These are phyloP conservation scores for Coemansia sp. DNA, from an alignment of 192 early-diverging fungal genomes.

Conservation along the genomic window DNA sequence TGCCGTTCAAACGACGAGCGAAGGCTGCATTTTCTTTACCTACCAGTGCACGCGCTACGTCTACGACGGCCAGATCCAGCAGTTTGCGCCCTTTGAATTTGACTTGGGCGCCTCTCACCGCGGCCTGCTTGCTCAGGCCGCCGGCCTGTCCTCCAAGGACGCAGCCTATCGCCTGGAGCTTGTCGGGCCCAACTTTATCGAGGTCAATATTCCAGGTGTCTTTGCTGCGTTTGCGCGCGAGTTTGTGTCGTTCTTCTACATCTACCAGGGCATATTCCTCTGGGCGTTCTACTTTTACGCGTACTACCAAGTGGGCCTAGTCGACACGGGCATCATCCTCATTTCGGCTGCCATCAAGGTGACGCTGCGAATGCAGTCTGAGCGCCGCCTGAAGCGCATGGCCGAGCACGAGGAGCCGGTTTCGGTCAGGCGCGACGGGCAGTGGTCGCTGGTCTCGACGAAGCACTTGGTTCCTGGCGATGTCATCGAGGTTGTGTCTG, in stretches of 20 bases:
- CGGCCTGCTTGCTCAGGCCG: slow-evolving; percentile 29
- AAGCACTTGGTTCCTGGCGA: slow-evolving; percentile 66
- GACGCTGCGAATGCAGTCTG: slow-evolving; percentile 45
- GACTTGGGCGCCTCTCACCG: slow-evolving; percentile 60
- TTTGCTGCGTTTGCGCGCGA: slow-evolving; percentile 55
- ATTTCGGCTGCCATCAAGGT: slow-evolving; percentile 57
- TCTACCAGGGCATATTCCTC: slow-evolving; percentile 62
- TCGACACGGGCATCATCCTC: slow-evolving; percentile 59
- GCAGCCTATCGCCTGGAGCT: slow-evolving; percentile 58
- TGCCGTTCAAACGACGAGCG: slow-evolving; percentile 14
- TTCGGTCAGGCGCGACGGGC: slow-evolving; percentile 58
- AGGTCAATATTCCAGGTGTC: slow-evolving; percentile 54
- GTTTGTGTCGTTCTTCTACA: slow-evolving; percentile 55
- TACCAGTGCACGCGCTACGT: slow-evolving; percentile 77
- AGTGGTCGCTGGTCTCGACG: slow-evolving; percentile 59
- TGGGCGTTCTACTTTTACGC: slow-evolving; percentile 59
- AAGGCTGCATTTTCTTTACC: slow-evolving; percentile 64
- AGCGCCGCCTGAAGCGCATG: slow-evolving; percentile 58
- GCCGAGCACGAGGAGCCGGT: slow-evolving; percentile 51
- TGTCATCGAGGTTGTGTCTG: slow-evolving; percentile 49
- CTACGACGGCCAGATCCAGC: slow-evolving; percentile 48
- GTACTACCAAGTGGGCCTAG: slow-evolving; percentile 59
- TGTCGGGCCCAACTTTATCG: slow-evolving; percentile 66
- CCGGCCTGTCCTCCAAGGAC: slow-evolving; percentile 57
- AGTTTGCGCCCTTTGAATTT: slow-evolving; percentile 63